Base-by-base conservation (phyloP, 352 stramenopile genomes). In the Phytophthora litchii region DNA sequence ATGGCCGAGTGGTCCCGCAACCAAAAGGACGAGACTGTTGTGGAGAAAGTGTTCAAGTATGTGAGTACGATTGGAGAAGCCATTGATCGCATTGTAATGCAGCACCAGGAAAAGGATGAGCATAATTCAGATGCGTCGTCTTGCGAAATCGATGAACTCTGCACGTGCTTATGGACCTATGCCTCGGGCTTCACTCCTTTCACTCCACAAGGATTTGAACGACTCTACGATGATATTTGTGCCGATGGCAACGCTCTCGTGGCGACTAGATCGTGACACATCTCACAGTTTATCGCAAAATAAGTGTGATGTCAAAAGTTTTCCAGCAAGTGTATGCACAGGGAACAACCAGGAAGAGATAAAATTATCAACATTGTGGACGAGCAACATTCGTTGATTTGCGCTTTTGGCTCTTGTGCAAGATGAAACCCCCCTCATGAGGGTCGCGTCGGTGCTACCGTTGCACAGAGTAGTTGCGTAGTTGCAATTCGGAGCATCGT, bases 1-100 rank as follows among this genome's bases (percentile, higher is more conserved):
- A 93, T 95, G 78, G 72, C 67, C 20, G 61, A 84, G 13, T 95
- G 86, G 86, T 93, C 83, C 20, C 81, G 86, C 57, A 76, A 82
- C 49, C 84, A 94, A 53, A 88, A 84, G 34, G 83, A 95, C 37
- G 80, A 91, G 70, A 86, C 88, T 1, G 80, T 95, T 25, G 77
- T 94, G 11, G 86, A 95, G 48, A 95, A 95, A 64, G 79, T 95
- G 59, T 83, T 74, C 66, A 93, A 95, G 65, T 95, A 95, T 56
- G 75, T 95, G 41, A 86, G 74, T 44, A 88, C 80, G 31, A 95
- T 95, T 43, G 86, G 86, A 11, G 75, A 80, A 29, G 71, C 72
- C 37, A 95, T 95, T 54, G 86, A 95, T 72, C 61, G 72, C n/a
- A 75, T 92, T 21, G 83, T 95, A 38, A 56, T 59, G 38, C 66